Base-by-base conservation (phyloP, 257 asterid genomes). In the Nicotiana otophora region DNA sequence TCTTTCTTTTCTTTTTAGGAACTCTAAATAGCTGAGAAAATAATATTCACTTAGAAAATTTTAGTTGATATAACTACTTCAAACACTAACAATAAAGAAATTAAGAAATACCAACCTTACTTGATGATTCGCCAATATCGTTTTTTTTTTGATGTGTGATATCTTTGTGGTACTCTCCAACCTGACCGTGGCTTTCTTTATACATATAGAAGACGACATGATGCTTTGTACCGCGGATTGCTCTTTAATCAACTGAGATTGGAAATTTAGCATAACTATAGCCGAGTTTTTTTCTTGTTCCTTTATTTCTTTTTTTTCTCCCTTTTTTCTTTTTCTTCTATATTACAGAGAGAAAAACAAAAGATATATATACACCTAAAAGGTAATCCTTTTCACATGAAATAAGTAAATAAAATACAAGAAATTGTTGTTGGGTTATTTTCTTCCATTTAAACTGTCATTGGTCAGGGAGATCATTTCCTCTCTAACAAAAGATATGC, bases 211-310 rank as follows among this genome's bases (percentile, higher is more conserved):
- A 39, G 57, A 39, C 33, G 20, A 70, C 3, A 0, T 0, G 51
- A 42, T 42, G 0, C 11, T 42, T 42, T 42, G 3, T 42, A 0
- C 1, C 0, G 0, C 8, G 0, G 10, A 0, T 0, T 7, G 0
- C 2, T 7, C 10, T 39, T 39, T 39, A 39, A 39, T 39, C 48
- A 39, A 42, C 0, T 1, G 51, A 9, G 51, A 42, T 8, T 8
- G 11, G 1, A 42, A 42, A 42, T 42, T 42, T 8, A 8, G 51
- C 3, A 42, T 42, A 8, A 42, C 11, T 0, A 42, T 39, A 39
- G 3, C 10, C 51, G 51, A 42, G 51, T 1, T 42, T 42, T 42
- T 42, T 0, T 42, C 11, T 8, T 42, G 11, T 42, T 42, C 51
- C 51, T 8, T 39, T 8, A 42, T 42, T 42, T 42, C 51, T 8